phyloP scores from a whole-genome alignment of 2,329 filamentous ascomycete genomes.

The Xylaria sp. region DNA sequence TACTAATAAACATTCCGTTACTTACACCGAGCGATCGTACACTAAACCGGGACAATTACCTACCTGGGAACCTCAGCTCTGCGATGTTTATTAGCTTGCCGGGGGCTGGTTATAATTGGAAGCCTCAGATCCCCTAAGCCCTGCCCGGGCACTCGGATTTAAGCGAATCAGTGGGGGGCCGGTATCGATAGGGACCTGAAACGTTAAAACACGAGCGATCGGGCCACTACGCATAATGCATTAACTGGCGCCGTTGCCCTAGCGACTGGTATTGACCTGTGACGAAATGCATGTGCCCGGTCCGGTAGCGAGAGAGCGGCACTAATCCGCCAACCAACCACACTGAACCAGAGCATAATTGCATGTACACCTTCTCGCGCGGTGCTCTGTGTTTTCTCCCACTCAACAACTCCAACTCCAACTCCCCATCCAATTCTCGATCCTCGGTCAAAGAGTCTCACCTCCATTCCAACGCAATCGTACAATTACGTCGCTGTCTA shows the following conservation, averaged over 20 bases:
- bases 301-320: slow-evolving; percentile 32
- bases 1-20: not conserved
- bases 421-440: slow-evolving; percentile 13
- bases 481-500: slow-evolving; percentile 21
- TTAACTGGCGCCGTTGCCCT: slow-evolving; percentile 40
- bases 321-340: slow-evolving; percentile 27
- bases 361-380: slow-evolving; percentile 10
- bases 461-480: slow-evolving; percentile 42
- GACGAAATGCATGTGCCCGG: slow-evolving; percentile 44
- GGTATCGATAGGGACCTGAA: slow-evolving; percentile 31
- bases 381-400: slow-evolving; percentile 23
- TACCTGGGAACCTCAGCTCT: not conserved
- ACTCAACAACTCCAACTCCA: slow-evolving; percentile 18
- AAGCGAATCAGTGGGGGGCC: slow-evolving; percentile 10
- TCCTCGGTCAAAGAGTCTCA: slow-evolving; percentile 39
- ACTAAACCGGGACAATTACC: not conserved
- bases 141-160: not conserved
- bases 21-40: not conserved
- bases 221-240: slow-evolving; percentile 6
- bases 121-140: slow-evolving; percentile 1
- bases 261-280: slow-evolving; percentile 48
- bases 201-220: slow-evolving; percentile 3
- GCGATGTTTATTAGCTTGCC: not conserved
- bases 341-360: slow-evolving; percentile 15
- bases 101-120: slow-evolving; percentile 8